These are phyloP conservation scores for Hevea brasiliensis DNA, from an alignment of 345 rosid species.

Conservation along the genomic window DNA sequence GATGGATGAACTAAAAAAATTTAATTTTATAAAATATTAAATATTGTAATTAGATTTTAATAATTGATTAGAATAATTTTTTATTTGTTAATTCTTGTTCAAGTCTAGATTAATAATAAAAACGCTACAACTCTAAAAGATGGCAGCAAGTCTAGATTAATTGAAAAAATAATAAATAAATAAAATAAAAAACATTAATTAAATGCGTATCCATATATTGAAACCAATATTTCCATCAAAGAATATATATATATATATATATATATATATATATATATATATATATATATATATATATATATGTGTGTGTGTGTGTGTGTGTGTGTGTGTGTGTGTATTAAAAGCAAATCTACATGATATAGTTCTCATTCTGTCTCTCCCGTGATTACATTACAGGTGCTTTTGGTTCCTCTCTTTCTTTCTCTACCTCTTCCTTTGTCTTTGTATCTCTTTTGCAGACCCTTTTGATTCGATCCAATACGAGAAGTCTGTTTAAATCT, in stretches of 20 bases:
- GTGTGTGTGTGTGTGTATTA: too few species aligned
- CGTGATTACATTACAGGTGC: conserved; percentile 16
- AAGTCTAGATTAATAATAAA: too few species aligned
- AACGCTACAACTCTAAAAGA: conserved; percentile 2
- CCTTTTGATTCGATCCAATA: conserved; percentile 7
- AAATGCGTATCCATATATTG: background rate
- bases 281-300: too few species aligned
- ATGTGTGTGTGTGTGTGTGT: too few species aligned
- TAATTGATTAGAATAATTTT: too few species aligned
- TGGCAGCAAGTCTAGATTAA: background rate
- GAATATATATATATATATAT: background rate
- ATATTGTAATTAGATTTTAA: too few species aligned
- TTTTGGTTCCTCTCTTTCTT: background rate
- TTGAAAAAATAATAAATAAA: background rate
- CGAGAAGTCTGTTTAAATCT: background rate
- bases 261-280: too few species aligned
- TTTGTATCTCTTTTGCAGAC: background rate
- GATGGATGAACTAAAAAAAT: too few species aligned
- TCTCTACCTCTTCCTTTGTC: background rate
- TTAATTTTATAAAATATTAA: too few species aligned
- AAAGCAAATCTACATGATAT: background rate
- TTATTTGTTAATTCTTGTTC: too few species aligned
- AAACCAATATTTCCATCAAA: background rate
- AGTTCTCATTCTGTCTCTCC: conserved; percentile 10
- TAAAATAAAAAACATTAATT: background rate